phyloP scores from a whole-genome alignment of 1,139 yeast genomes.

The Scheffersomyces titani region DNA sequence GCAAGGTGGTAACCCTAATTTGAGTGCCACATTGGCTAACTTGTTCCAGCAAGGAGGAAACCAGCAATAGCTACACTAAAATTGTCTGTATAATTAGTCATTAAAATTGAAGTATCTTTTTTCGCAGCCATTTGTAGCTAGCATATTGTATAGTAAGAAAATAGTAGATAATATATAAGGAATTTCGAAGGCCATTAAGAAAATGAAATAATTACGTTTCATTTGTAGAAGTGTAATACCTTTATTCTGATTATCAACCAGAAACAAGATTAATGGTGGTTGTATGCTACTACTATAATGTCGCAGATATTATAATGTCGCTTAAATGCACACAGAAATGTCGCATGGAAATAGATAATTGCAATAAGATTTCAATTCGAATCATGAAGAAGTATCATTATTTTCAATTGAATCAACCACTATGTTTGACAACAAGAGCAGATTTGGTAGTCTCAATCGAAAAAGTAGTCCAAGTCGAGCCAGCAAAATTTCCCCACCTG shows the following conservation, averaged over 20 bases:
- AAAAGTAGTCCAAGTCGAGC: not conserved
- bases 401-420: not conserved
- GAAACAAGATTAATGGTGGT: not conserved
- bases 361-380: not conserved
- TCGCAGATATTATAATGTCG: not conserved
- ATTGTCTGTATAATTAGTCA: not conserved
- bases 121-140: not conserved
- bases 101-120: not conserved
- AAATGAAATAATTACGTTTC: no score
- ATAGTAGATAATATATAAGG: no score
- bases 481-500: not conserved
- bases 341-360: not conserved
- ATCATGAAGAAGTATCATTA: not conserved
- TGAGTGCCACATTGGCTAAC: constrained; percentile 40
- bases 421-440: not conserved
- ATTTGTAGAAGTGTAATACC: not conserved
- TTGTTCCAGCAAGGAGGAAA: constrained; percentile 29
- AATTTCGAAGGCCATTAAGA: no score
- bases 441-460: not conserved
- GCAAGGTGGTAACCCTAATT: constrained; percentile 23
- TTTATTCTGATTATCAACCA: no score
- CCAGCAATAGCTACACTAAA: constrained; percentile 1
- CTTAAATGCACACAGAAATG: not conserved
- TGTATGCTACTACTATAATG: no score
- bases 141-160: not conserved